Conservation (phyloP, 2,329 filamentous ascomycete genomes). For the Calonectria pseudoreteaudii region DNA sequence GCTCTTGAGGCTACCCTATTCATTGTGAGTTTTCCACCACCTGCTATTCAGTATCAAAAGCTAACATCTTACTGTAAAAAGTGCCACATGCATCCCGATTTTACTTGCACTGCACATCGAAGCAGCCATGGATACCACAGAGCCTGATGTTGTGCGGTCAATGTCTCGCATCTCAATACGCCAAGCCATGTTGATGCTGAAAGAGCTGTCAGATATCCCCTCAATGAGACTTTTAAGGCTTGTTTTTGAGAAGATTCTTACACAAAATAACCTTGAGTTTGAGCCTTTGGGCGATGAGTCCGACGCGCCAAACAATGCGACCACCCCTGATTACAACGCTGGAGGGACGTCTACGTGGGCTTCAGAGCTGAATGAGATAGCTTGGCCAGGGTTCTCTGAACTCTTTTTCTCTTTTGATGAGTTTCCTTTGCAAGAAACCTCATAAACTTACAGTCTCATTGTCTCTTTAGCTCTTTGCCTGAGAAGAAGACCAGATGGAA, state of each 20-base stretch:
- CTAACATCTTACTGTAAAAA: not conserved
- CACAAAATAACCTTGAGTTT: not conserved
- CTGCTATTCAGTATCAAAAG: no score
- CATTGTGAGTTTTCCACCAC: not conserved
- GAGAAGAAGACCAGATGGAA: no score
- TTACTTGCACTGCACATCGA: not conserved
- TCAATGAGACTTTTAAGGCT: not conserved
- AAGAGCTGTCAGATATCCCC: not conserved
- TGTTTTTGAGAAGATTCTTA: not conserved
- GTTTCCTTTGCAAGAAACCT: not conserved
- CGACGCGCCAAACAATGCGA: not conserved
- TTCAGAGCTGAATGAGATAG: not conserved
- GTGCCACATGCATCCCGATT: not conserved
- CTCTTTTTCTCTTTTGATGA: not conserved
- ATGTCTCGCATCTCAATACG: not conserved
- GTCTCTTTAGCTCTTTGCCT: not conserved
- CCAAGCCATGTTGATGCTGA: not conserved
- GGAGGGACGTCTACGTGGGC: not conserved
- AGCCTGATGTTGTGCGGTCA: not conserved
- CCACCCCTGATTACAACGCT: no score
- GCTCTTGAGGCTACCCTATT: not conserved
- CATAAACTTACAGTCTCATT: not conserved
- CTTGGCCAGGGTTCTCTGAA: not conserved
- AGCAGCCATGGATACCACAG: not conserved
- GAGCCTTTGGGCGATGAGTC: not conserved